Conservation (phyloP, 2,329 filamentous ascomycete species). For the Trichoderma cornu-damae region DNA sequence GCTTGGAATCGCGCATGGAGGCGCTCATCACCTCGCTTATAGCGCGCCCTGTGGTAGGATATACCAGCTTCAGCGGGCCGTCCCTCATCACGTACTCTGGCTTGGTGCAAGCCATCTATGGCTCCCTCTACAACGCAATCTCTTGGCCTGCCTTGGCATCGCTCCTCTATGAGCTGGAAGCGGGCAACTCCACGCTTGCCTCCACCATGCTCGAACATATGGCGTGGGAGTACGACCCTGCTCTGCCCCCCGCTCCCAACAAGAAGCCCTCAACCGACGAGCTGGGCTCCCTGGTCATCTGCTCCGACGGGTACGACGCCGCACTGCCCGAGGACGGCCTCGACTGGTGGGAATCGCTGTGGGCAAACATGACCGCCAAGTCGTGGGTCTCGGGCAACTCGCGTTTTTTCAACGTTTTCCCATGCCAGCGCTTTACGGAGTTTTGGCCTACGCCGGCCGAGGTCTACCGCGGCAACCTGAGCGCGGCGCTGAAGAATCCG, state of each 20-base stretch:
- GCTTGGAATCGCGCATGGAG: constrained; percentile 38
- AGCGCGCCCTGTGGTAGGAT: constrained; percentile 36
- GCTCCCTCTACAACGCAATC: constrained; percentile 39
- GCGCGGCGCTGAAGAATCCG: constrained; percentile 40
- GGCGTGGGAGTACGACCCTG: constrained; percentile 41
- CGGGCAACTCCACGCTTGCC: constrained; percentile 41
- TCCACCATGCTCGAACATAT: constrained; percentile 35
- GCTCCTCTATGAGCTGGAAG: constrained; percentile 41
- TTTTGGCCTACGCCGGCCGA: constrained; percentile 45
- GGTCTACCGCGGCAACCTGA: constrained; percentile 43
- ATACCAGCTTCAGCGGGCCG: constrained; percentile 37
- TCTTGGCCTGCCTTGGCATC: constrained; percentile 41
- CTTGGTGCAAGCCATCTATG: constrained; percentile 38
- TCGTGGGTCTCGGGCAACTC: constrained; percentile 46
- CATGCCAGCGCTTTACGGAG: constrained; percentile 41
- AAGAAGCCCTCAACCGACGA: constrained; percentile 36
- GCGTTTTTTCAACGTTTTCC: constrained; percentile 42
- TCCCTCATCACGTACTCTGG: constrained; percentile 43
- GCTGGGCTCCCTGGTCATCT: constrained; percentile 40
- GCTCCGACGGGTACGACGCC: constrained; percentile 43
- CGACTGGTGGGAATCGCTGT: constrained; percentile 43
- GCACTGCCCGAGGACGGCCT: constrained; percentile 35
- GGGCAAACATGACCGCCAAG: constrained; percentile 42
- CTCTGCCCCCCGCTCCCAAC: constrained; percentile 27
- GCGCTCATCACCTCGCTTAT: constrained; percentile 36